These are phyloP conservation scores for Chrysanthemum lavandulifolium DNA, from an alignment of 129 eudicot genomes.

Conservation along the genomic window DNA sequence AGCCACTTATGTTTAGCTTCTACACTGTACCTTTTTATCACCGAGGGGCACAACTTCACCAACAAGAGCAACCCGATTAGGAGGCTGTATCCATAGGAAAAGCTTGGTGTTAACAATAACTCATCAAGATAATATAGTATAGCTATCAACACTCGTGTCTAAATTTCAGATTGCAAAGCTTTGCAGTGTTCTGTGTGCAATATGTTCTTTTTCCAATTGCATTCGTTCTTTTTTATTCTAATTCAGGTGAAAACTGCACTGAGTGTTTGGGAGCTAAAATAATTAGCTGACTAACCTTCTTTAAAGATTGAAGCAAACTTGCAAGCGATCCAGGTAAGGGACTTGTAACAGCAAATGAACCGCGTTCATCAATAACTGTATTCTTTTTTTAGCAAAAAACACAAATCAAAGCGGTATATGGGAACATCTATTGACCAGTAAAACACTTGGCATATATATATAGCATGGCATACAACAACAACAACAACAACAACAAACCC, in stretches of 20 bases:
- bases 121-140: constrained; percentile 10
- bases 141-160: constrained; percentile 13
- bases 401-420: constrained; percentile 18
- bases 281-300: constrained; percentile 53
- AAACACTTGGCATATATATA: constrained; percentile 11
- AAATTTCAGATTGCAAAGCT: constrained; percentile 5
- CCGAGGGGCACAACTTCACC: constrained; percentile 65
- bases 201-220: not conserved
- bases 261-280: constrained; percentile 9
- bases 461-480: too few species aligned
- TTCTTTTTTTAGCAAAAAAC: constrained; percentile 56
- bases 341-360: constrained; percentile 81
- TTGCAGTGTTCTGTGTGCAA: not conserved
- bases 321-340: constrained; percentile 80
- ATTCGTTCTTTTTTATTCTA: not conserved
- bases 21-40: constrained; percentile 65
- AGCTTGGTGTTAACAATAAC: constrained; percentile 15
- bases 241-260: not conserved
- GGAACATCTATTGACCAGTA: not conserved
- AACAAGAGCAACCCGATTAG: constrained; percentile 76
- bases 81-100: constrained; percentile 53
- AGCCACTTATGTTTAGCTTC: constrained; percentile 1
- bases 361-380: constrained; percentile 76
- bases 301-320: constrained; percentile 51
- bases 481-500: too few species aligned